Percentiles rank a stretch among this genome's conserved stretches.
Evolutionary conservation across 2,329 filamentous ascomycete species (phyloP).

Genomic region (Dothistroma septosporum): DNA sequence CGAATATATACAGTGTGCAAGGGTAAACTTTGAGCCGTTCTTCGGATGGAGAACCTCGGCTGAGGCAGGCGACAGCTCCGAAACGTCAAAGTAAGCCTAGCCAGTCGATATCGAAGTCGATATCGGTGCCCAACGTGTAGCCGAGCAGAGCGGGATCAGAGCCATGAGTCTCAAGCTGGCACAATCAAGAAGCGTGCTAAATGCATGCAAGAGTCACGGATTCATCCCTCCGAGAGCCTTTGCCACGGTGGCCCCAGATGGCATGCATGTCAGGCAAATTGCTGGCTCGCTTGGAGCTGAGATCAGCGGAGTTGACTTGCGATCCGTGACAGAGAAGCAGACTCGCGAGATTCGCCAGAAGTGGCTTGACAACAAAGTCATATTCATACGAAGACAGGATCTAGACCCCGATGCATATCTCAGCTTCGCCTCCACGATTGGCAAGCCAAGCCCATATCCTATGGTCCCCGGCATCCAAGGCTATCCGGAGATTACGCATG

Average conservation of each 20-base stretch:
- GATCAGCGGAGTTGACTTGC: conserved; percentile 65
- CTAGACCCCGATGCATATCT: conserved; percentile 65
- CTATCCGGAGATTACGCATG: conserved; percentile 24
- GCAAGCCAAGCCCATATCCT: conserved; percentile 56
- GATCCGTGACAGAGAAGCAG: conserved; percentile 58
- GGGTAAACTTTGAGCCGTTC: too few relatives aligned
- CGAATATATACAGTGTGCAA: too few relatives aligned
- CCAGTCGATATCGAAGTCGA: background rate
- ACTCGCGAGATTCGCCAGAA: conserved; percentile 71
- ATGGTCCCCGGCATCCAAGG: conserved; percentile 26
- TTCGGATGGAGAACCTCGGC: too few relatives aligned
- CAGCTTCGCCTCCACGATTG: conserved; percentile 69
- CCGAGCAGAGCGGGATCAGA: background rate
- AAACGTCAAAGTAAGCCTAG: too few relatives aligned
- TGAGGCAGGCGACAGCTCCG: too few relatives aligned
- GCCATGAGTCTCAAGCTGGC: background rate
- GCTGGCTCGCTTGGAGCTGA: conserved; percentile 59
- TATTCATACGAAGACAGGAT: conserved; percentile 71
- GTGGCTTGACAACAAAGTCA: conserved; percentile 70
- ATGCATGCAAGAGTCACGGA: background rate
- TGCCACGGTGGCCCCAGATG: background rate
- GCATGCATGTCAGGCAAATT: conserved; percentile 12
- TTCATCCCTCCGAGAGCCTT: background rate
- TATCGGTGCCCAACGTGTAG: background rate
- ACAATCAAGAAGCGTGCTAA: background rate